Percentiles rank a stretch among this genome's conserved stretches.
phyloP scores from a whole-genome alignment of 2,329 filamentous ascomycete species.

The Monosporascus sp. region DNA sequence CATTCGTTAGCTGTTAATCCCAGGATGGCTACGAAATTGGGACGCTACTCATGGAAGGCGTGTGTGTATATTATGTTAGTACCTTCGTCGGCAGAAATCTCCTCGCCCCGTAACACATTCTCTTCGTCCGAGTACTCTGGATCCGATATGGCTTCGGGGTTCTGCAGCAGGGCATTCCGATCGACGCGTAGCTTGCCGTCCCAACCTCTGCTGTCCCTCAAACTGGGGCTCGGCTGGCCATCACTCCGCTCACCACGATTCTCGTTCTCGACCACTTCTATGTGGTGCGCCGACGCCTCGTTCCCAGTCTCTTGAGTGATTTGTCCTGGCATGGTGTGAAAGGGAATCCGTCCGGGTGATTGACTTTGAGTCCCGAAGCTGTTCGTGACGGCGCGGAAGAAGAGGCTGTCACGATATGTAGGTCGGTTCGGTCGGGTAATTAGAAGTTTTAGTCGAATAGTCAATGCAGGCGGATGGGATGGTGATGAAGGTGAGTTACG shows the following conservation, averaged over 20 bases:
- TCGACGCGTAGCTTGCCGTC: slow-evolving; percentile 78
- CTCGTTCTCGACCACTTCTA: slow-evolving; percentile 44
- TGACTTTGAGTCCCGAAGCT: too few relatives aligned
- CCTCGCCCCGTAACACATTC: slow-evolving; percentile 64
- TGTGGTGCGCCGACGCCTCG: slow-evolving; percentile 36
- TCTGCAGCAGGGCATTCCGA: slow-evolving; percentile 62
- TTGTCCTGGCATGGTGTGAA: slow-evolving; percentile 36
- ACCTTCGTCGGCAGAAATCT: slow-evolving; percentile 81
- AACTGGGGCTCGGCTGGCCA: slow-evolving; percentile 40
- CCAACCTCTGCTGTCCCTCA: slow-evolving; percentile 67
- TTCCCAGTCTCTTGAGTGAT: slow-evolving; percentile 26
- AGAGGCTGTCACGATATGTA: too few relatives aligned
- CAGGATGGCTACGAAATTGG: background rate
- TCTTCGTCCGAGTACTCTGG: slow-evolving; percentile 78
- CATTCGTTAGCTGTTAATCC: slow-evolving; percentile 8
- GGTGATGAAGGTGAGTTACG: too few relatives aligned
- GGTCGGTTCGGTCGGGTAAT: too few relatives aligned
- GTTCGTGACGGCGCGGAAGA: too few relatives aligned
- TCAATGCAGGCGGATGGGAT: too few relatives aligned
- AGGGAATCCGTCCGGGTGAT: background rate
- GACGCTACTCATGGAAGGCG: background rate
- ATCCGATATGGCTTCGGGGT: slow-evolving; percentile 79
- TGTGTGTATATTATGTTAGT: slow-evolving; percentile 7
- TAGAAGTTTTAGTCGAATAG: too few relatives aligned
- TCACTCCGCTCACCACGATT: slow-evolving; percentile 34